Base-by-base conservation (phyloP, 129 eudicot species). In the Centaurea solstitialis region DNA sequence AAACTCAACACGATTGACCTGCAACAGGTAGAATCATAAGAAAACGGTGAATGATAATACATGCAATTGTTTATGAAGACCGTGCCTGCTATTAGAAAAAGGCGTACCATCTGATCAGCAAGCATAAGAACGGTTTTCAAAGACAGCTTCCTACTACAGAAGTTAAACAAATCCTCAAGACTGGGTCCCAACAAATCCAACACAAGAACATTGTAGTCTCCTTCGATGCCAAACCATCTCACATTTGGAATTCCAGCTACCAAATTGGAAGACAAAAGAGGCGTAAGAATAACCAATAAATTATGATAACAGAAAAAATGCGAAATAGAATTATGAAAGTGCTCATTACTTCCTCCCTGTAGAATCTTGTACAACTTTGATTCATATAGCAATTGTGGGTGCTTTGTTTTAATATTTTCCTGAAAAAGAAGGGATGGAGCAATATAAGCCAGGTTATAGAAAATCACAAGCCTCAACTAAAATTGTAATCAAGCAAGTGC, bases 51-150 rank as follows among this genome's bases (percentile, higher is more conserved):
- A 59, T 39, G 12, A 35, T 17, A 15, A 11, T 28, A 18, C 50
- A 59, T 33, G 50, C 21, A 45, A 37, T 61, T 64, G 5, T 26
- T 69, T 68, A 69, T 77, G 18, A 68, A 64, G 11, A 6, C 61
- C 8, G 73, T 11, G 24, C 77, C 26, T 33, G 33, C 43, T 53
- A 23, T 47, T 20, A 38, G 35, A 45, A 79, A 74, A 86, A 38
- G 70, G 30, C 71, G 2, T 88, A 95, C 99, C 97, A 95, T 95
- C 86, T 95, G 99, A 91, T 95, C 99, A 68, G 99, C 99, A 70
- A 95, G 99, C 99, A 95, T 95, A 78, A 95, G 94, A 86, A 95
- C 99, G 76, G 99, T 89, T 82, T 95, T 95, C 85, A 95, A 83
- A 67, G 99, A 95, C 80, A 95, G 80, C 88, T 91, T 95, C 79